Evolutionary conservation across 345 rosid species (phyloP), one percentile per base, ranked within the genome.

Genomic region (Draba incana): DNA sequence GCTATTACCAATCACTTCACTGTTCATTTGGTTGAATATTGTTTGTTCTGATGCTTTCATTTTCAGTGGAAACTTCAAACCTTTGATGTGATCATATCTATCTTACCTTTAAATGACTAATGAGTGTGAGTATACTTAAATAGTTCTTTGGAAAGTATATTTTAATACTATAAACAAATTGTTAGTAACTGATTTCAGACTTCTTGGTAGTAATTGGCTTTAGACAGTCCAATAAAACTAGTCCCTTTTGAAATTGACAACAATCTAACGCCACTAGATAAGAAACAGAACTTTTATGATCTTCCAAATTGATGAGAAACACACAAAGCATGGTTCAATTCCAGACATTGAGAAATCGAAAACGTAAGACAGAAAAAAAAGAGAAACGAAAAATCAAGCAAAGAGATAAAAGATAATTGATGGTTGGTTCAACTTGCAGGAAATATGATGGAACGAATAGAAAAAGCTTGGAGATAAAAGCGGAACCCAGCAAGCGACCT

Each of bases 221-320:
- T 41, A 64, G 10, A 16, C 11, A 0, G 59, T 6, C 71, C 37
- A 72, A 55, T 63, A 11, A 71, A 54, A 68, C 9, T 20, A 37
- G 37, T 14, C 24, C 11, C 28, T 27, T 54, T 56, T 28, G 0
- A 14, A 57, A 72, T 5, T 59, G 57, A 52, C 14, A 37, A 33
- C 43, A 57, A 65, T 9, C 33, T 8, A 63, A 63, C 33, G 20
- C 14, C 10, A 63, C 39, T 35, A 35, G 71, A 57, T 23, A 31
- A 60, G 63, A 67, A 63, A 59, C 49, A 13, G 20, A 39, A 60
- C 41, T 62, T 52, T 74, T 16, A 66, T 66, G 72, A 66, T 67
- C 68, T 66, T 74, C 5, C 72, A 66, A 73, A 66, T 52, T 44
- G 77, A 74, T 59, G 61, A 66, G 63, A 66, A 66, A 66, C 31